Base-by-base conservation (phyloP, 2,329 filamentous ascomycete genomes). In the Teratosphaeria viscida region DNA sequence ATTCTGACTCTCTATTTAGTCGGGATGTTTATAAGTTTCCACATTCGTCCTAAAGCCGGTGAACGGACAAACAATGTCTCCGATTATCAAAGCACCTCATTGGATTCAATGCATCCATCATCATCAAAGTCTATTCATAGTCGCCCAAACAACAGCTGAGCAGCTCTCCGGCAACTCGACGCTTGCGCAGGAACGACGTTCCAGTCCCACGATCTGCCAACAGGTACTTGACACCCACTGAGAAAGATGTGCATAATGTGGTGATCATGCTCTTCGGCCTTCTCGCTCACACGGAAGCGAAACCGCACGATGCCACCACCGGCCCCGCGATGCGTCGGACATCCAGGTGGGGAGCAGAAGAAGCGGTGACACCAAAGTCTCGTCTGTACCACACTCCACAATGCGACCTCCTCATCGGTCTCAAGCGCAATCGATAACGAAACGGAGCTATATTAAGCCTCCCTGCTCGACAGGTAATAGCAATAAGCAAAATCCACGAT, bases 291-390 rank as follows among this genome's bases (percentile, higher is more conserved):
- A 26, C 53, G 19, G 11, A n/a, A n/a, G 11, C 37, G 12, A 14
- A n/a, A 43, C 37, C 12, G 11, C 37, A n/a, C 37, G 5, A 43
- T 1, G 11, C 27, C 27, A n/a, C 26, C 27, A 16, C 19, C 53
- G 53, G 53, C 53, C 53, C 53, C 53, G 23, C 53, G 27, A 32
- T 54, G 53, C 53, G 23, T 32, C 53, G 27, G 27, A 37, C 53
- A 54, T 54, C 27, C 14, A 56, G 32, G 59, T 61, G 59, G 59
- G 59, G 59, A 61, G 59, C 59, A 61, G 59, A 58, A 58, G 52
- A 32, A 57, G 59, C 52, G 56, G 59, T 61, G 59, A 56, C 56
- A 19, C 29, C 19, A 5, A 43, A 43, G 37, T 43, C 37, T 43
- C 5, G 12, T 35, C 32, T 32, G 6, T 10, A n/a, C 12, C 29